Evolutionary conservation across 768 basidiomycete genomes (phyloP).

Genomic region (Podaxis pistillaris): DNA sequence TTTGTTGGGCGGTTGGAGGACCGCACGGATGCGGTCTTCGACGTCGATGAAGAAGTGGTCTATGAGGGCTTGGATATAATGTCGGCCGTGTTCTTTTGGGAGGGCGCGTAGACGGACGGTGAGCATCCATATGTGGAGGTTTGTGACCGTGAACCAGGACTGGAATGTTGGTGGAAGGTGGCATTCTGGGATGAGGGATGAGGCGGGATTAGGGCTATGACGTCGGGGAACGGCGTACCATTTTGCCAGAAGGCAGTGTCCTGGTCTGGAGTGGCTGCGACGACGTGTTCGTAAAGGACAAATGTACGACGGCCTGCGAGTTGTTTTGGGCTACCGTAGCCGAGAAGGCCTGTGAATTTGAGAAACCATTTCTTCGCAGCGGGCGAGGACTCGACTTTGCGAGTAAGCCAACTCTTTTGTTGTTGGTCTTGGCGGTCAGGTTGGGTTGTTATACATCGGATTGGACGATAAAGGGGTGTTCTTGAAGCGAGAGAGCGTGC

Average conservation of each 20-base stretch:
- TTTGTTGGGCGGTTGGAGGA: conserved; percentile 58
- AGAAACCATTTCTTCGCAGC: conserved; percentile 44
- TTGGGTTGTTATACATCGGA: conserved; percentile 7
- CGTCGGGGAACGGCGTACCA: conserved; percentile 38
- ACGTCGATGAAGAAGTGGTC: conserved; percentile 96
- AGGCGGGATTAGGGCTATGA: neutral
- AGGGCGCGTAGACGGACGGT: conserved; percentile 86
- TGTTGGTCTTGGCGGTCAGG: conserved; percentile 3
- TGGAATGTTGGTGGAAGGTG: conserved; percentile 90
- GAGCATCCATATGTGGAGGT: conserved; percentile 90
- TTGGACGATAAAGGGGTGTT: neutral
- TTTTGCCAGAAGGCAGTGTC: conserved; percentile 64
- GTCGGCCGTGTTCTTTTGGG: conserved; percentile 59
- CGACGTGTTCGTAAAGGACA: conserved; percentile 55
- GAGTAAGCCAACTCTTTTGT: conserved; percentile 54
- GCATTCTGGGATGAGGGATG: conserved; percentile 52
- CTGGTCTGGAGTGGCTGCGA: conserved; percentile 55
- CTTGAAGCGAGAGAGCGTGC: neutral
- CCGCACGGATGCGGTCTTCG: conserved; percentile 83
- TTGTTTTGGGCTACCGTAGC: conserved; percentile 62
- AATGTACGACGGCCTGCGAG: conserved; percentile 59
- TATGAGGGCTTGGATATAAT: conserved; percentile 78
- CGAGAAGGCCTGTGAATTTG: conserved; percentile 46
- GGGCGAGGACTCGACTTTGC: conserved; percentile 49
- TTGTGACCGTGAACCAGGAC: conserved; percentile 94